phyloP scores from a whole-genome alignment of 2,329 filamentous ascomycete genomes.

The Aspergillus phoenicis region DNA sequence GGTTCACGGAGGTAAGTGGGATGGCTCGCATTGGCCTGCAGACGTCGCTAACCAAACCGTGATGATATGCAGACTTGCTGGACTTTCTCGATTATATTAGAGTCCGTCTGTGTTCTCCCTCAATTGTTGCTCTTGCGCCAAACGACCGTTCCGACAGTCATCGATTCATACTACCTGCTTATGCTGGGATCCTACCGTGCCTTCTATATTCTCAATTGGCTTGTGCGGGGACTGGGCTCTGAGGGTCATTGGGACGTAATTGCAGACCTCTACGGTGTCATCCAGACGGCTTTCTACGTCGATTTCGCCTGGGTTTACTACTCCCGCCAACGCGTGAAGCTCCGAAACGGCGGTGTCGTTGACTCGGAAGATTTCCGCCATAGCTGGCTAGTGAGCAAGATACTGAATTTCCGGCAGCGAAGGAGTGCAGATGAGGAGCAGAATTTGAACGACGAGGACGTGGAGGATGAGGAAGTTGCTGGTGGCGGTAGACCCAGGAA shows the following conservation, averaged over 20 bases:
- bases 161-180: conserved; percentile 94
- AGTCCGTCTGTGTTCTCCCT: conserved; percentile 86
- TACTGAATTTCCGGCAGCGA: conserved; percentile 61
- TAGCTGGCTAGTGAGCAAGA: conserved; percentile 78
- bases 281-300: conserved; percentile 86
- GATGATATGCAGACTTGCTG: conserved; percentile 65
- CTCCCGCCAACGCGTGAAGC: conserved; percentile 88
- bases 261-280: conserved; percentile 79
- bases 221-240: conserved; percentile 65
- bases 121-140: conserved; percentile 90
- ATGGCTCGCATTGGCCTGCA: not conserved
- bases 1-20: conserved; percentile 45
- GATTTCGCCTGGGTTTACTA: conserved; percentile 99
- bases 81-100: conserved; percentile 88
- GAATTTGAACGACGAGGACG: conserved; percentile 35
- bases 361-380: conserved; percentile 85
- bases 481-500: conserved; percentile 29
- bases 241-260: conserved; percentile 67
- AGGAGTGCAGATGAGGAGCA: conserved; percentile 43
- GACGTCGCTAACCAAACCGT: not conserved
- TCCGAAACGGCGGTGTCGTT: conserved; percentile 82
- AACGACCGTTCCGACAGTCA: conserved; percentile 92
- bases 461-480: conserved; percentile 26
- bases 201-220: conserved; percentile 92
- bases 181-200: conserved; percentile 84